Base-by-base conservation (phyloP, 345 rosid species). In the Salix caprea region DNA sequence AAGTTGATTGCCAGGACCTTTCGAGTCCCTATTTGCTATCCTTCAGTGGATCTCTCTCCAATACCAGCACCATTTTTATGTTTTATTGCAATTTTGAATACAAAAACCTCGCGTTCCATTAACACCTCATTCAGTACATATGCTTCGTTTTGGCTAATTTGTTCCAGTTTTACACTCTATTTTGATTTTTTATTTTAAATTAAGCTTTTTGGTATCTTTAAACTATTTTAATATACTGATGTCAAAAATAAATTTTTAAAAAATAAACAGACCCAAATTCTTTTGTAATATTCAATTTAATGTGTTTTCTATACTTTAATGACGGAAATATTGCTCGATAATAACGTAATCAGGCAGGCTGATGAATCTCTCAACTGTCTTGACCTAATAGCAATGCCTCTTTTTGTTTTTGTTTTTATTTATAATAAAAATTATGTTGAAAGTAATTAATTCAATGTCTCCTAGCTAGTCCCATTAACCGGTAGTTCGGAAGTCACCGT, bases 401-500 rank as follows among this genome's bases (percentile, higher is more conserved):
- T 2, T 67, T 19, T 73, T 37, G 7, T 0, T 9, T 2, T 40
- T 40, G 10, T 40, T 2, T 40, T 9, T 0, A 4, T 34, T 34
- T 36, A 5, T 2, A 10, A 11, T 2, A 42, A 70, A 73, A 78
- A 70, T 54, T 16, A 16, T 71, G 65, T 70, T 70, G 73, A 75
- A 79, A 72, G 68, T 79, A 48, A 77, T 76, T 69, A 46, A 32
- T 72, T n/a, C 50, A 73, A 69, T 64, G 44, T 58, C 69, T 76
- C 64, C 73, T 71, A 79, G 69, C 23, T 3, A 1, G 54, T 69
- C 69, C 70, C 65, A 80, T 68, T 9, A 52, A 32, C 71, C 30
- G 88, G 89, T 85, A 61, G 89, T 74, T 88, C 84, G 48, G 3
- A 48, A 68, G 91, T 88, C 87, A 85, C 82, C 82, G 65, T 85